Conservation (phyloP, 345 rosid species). For the Aethionema arabicum region DNA sequence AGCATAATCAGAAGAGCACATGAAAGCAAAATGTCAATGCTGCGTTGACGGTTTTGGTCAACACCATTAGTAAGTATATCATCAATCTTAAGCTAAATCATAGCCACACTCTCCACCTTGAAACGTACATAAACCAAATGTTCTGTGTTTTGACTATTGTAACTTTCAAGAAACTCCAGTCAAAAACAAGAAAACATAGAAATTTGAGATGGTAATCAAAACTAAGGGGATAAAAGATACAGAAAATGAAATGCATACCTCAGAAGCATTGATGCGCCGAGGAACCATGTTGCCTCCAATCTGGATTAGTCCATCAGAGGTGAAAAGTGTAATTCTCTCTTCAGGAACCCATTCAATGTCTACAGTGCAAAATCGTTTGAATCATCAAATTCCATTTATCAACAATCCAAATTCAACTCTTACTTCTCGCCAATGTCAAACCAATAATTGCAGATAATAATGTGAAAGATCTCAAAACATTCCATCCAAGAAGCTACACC, state of each 20-base stretch:
- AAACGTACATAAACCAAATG: not conserved
- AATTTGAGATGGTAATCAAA: not conserved
- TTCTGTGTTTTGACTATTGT: not conserved
- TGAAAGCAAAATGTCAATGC: not conserved
- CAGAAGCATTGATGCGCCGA: constrained; percentile 51
- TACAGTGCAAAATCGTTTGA: constrained; percentile 4
- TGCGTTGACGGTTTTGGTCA: no score
- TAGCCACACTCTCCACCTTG: not conserved
- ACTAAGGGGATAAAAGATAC: not conserved
- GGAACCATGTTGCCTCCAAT: constrained; percentile 91
- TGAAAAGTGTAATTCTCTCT: constrained; percentile 79
- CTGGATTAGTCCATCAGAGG: constrained; percentile 82
- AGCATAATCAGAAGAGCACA: not conserved
- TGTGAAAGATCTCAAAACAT: no score
- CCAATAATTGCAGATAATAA: no score
- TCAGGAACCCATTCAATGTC: constrained; percentile 77
- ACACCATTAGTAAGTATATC: no score
- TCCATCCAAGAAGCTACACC: not conserved
- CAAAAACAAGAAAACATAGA: not conserved
- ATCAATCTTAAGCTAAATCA: not conserved
- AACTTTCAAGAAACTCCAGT: not conserved
- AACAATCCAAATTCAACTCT: not conserved
- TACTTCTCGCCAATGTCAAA: no score
- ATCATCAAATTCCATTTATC: not conserved
- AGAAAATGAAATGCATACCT: constrained; percentile 42